Percentiles rank a stretch among this genome's conserved stretches.
These are phyloP conservation scores for Paramecium pentaurelia DNA, from an alignment of 73 alveolate genomes.

Conservation along the genomic window DNA sequence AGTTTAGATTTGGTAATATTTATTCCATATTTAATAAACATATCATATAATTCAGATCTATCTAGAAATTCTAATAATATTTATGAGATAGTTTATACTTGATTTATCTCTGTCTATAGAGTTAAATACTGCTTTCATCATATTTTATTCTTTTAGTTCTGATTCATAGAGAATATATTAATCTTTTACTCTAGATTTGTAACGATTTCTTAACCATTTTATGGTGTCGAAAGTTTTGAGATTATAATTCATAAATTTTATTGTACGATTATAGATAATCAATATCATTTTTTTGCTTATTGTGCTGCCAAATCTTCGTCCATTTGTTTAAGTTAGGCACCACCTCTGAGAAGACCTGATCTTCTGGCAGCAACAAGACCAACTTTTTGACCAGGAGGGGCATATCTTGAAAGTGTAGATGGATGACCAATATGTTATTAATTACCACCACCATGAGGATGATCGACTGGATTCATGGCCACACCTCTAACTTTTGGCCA, in stretches of 20 bases:
- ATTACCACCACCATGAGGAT: constrained; percentile 96
- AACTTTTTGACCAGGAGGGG: constrained; percentile 84
- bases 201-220: constrained; percentile 7
- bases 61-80: background rate
- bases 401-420: constrained; percentile 80
- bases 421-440: constrained; percentile 90
- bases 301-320: constrained; percentile 16
- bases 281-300: constrained; percentile 25
- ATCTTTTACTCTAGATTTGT: background rate
- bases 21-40: constrained; percentile 6
- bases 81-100: background rate
- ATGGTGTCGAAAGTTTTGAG: constrained; percentile 18
- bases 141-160: background rate
- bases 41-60: constrained; percentile 16
- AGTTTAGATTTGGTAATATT: background rate
- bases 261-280: constrained; percentile 21
- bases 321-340: constrained; percentile 44
- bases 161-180: background rate
- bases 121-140: constrained; percentile 33
- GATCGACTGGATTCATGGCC: constrained; percentile 99
- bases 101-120: constrained; percentile 32
- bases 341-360: constrained; percentile 90
- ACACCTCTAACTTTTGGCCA: constrained; percentile 97
- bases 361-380: constrained; percentile 93
- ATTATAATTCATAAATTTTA: constrained; percentile 1